Evolutionary conservation across 306 rosid species (phyloP), one percentile per base, ranked within the genome.

Genomic region (Sicyos baderoa): DNA sequence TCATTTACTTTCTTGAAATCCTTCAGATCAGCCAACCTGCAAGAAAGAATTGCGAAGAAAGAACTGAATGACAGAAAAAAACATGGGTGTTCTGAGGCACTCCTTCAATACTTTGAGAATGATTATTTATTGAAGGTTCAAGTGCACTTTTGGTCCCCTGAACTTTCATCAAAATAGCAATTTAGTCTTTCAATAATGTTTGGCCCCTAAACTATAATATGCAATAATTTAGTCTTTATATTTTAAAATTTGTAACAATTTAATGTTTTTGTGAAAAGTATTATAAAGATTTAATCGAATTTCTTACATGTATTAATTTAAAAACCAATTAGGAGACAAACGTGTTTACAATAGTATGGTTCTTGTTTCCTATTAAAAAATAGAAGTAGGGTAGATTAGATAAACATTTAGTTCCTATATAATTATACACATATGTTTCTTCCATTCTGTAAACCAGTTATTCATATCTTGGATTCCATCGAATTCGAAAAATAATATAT

Each of bases 11-110:
- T 83, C 89, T 84, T 83, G 77, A 87, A 89, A 84, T 91, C 96
- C 63, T 89, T 89, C 87, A 91, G 79, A 81, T 91, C 97, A 16
- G 96, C 96, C 82, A 91, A 79, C 95, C 96, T 91, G 85, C 85
- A 84, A 53, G 49, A 71, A 69, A 76, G 21, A 80, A 4, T 54
- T 52, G 60, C 42, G 1, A 40, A 69, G 51, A 29, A 55, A 11
- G 13, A 70, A 74, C 45, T 51, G 68, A 42, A 56, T 71, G 72
- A 42, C 57, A 3, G 49, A 37, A 21, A 21, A 60, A 64, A 64
- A 64, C 35, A 0, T 21, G 9, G 16, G 68, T 9, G 9, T 37
- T 62, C 47, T 29, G 47, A 32, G 8, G 35, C 0, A 54, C 25
- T 9, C 29, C 10, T n/a, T 60, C 66, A 29, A 16, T 60, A 32